These are phyloP conservation scores for Phaseolus coccineus DNA, from an alignment of 331 rosid genomes.

Conservation along the genomic window DNA sequence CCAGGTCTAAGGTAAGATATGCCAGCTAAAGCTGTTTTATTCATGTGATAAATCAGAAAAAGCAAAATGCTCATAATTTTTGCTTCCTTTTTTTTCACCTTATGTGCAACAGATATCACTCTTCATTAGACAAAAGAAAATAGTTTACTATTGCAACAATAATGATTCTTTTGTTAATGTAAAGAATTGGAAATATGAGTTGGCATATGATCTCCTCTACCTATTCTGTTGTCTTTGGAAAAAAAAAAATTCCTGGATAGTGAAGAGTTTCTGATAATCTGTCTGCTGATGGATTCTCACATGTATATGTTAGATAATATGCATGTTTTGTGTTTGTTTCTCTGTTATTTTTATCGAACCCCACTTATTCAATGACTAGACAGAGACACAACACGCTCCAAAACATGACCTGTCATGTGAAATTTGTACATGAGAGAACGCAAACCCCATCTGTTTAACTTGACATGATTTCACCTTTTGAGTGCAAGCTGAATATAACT, in stretches of 20 bases:
- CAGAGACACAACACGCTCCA: neutral
- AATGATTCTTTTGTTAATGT: constrained; percentile 4
- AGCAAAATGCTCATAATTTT: constrained; percentile 3
- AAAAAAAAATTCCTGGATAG: neutral
- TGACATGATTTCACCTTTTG: neutral
- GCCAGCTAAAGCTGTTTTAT: constrained; percentile 36
- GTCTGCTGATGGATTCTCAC: neutral
- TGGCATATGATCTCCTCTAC: neutral
- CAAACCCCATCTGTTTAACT: neutral
- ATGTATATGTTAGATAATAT: neutral
- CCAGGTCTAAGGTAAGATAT: constrained; percentile 86
- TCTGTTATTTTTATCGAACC: neutral
- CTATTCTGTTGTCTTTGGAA: neutral
- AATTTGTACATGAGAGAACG: neutral
- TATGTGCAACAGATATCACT: constrained; percentile 1
- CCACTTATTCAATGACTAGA: neutral
- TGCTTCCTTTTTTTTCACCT: constrained; percentile 26
- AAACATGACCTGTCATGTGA: neutral
- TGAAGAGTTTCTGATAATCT: neutral
- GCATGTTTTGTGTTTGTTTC: neutral
- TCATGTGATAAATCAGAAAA: constrained; percentile 21
- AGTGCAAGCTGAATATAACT: constrained; percentile 21
- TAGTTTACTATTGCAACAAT: neutral
- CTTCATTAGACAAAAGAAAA: constrained; percentile 12
- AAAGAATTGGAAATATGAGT: constrained; percentile 11